Conservation (phyloP, 495 filamentous ascomycete genomes). For the Penicillium longicatenatum region DNA sequence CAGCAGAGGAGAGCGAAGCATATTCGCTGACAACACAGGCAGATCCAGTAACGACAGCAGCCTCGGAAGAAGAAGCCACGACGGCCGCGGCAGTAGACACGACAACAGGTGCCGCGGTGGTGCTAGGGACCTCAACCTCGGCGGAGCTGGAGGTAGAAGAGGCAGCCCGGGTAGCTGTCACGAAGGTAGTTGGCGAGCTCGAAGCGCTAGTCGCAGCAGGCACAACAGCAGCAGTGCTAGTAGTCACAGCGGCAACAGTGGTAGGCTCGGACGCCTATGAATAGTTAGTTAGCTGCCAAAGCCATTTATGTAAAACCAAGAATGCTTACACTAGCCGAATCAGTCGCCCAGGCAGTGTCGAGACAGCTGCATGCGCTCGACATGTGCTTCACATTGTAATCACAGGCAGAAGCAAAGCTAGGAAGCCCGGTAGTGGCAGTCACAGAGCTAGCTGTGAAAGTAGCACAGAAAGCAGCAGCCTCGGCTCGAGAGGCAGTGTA, state of each 20-base stretch:
- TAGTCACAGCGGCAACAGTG: neutral
- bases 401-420: constrained; percentile 27
- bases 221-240: constrained; percentile 7
- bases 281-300: neutral
- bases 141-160: neutral
- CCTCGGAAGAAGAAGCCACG: constrained; percentile 1
- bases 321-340: constrained; percentile 9
- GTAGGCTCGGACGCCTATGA: neutral
- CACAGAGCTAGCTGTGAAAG: constrained; percentile 31
- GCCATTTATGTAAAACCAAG: neutral
- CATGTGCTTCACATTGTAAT: constrained; percentile 27
- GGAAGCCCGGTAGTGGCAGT: constrained; percentile 30
- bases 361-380: constrained; percentile 37
- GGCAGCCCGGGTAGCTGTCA: constrained; percentile 11
- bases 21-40: constrained; percentile 48
- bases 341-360: constrained; percentile 24
- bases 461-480: constrained; percentile 32
- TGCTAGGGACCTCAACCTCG: neutral
- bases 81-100: constrained; percentile 15
- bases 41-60: constrained; percentile 23
- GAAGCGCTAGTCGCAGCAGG: constrained; percentile 12
- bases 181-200: constrained; percentile 15
- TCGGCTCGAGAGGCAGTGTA: constrained; percentile 31
- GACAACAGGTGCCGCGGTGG: neutral
- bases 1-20: constrained; percentile 42